Percentiles rank a stretch among this genome's conserved stretches.
Conservation (phyloP, 23 red algal species). For the Gracilariopsis chorda region DNA sequence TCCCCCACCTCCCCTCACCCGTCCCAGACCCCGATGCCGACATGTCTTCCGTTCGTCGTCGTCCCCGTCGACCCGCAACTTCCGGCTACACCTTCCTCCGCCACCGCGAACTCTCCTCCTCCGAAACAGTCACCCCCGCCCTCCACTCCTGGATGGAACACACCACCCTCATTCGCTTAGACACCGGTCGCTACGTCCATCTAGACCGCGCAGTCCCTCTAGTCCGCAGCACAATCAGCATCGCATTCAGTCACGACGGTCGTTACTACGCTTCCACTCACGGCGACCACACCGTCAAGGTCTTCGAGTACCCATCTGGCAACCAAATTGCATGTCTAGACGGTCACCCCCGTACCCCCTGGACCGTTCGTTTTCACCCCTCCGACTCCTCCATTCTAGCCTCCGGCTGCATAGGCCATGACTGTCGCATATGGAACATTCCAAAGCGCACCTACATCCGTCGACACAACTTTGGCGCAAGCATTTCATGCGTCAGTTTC, state of each 20-base stretch:
- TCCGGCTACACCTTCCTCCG: conserved; percentile 25
- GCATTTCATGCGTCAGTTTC: conserved; percentile 79
- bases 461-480: conserved; percentile 39
- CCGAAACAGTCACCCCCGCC: background rate
- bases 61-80: background rate
- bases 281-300: conserved; percentile 92
- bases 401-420: conserved; percentile 80
- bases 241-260: conserved; percentile 76
- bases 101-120: background rate
- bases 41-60: background rate
- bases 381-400: conserved; percentile 62
- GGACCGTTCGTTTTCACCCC: conserved; percentile 90
- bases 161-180: conserved; percentile 11
- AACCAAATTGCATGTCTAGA: conserved; percentile 66
- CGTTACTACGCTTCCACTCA: conserved; percentile 82
- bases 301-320: conserved; percentile 76
- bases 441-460: conserved; percentile 47
- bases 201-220: conserved; percentile 23
- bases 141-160: conserved; percentile 22
- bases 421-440: conserved; percentile 75
- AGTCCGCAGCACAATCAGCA: conserved; percentile 82
- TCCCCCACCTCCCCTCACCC: background rate
- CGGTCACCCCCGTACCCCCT: conserved; percentile 80
- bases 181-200: conserved; percentile 48
- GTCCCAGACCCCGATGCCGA: background rate